phyloP scores from a whole-genome alignment of 441 rosid genomes.

The Pelargonium fulgidum region DNA sequence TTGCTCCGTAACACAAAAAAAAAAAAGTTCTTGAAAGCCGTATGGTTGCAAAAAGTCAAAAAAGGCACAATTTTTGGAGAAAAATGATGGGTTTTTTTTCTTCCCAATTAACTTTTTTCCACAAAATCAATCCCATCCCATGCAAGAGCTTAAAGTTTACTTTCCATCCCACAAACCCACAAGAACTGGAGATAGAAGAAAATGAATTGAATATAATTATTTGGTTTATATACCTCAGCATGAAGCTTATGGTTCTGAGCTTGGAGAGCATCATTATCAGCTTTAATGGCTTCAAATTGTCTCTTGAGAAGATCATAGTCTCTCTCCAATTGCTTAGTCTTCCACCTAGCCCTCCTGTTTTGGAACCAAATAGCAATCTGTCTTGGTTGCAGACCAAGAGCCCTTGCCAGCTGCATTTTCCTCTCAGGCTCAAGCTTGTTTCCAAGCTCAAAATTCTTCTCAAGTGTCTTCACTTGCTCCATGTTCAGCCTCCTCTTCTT shows the following conservation, averaged over 20 bases:
- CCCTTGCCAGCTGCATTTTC: constrained; percentile 81
- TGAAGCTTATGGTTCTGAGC: constrained; percentile 75
- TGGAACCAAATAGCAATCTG: constrained; percentile 97
- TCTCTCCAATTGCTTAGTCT: constrained; percentile 87
- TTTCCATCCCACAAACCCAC: constrained; percentile 10
- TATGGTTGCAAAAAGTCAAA: constrained; percentile 20
- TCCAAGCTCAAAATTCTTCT: constrained; percentile 81
- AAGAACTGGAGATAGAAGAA: not conserved
- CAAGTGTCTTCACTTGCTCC: constrained; percentile 88
- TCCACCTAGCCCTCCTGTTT: constrained; percentile 94
- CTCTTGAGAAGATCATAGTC: constrained; percentile 71
- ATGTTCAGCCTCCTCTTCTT: constrained; percentile 87
- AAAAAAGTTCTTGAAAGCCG: constrained; percentile 18
- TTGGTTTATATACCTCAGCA: constrained; percentile 46
- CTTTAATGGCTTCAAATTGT: constrained; percentile 66
- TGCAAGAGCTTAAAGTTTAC: too few relatives aligned
- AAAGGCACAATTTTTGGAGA: not conserved
- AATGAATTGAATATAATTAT: too few relatives aligned
- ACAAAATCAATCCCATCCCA: too few relatives aligned
- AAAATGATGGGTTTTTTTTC: too few relatives aligned
- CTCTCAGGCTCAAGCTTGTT: constrained; percentile 97
- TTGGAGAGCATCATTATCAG: constrained; percentile 80
- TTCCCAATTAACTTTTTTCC: too few relatives aligned
- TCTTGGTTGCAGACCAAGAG: constrained; percentile 78
- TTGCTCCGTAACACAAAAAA: constrained; percentile 16